These are phyloP conservation scores for Claviceps sp. DNA, from an alignment of 2,329 filamentous ascomycete genomes.

Conservation along the genomic window DNA sequence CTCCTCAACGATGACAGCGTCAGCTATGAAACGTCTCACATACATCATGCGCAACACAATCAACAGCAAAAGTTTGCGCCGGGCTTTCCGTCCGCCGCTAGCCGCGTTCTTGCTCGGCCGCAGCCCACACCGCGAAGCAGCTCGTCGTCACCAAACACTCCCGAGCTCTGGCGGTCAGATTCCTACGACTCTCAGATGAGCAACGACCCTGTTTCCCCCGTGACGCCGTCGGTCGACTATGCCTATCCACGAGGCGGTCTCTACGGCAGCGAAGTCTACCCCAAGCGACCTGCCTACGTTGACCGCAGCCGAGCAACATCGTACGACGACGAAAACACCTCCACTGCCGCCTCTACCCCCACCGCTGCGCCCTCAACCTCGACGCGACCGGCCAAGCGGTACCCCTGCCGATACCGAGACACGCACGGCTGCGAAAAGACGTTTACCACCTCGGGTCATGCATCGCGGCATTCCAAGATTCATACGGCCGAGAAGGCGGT, in stretches of 20 bases:
- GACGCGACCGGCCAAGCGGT: constrained; percentile 48
- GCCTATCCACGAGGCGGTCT: constrained; percentile 27
- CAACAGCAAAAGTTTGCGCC: constrained; percentile 6
- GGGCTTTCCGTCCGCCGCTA: constrained; percentile 21
- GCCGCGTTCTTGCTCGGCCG: constrained; percentile 18
- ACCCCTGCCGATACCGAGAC: constrained; percentile 61
- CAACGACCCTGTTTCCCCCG: constrained; percentile 39
- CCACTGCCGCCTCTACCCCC: constrained; percentile 14
- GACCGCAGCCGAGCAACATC: constrained; percentile 33
- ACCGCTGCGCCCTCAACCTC: constrained; percentile 20
- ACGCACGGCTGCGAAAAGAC: constrained; percentile 61
- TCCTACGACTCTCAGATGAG: constrained; percentile 49
- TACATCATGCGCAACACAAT: constrained; percentile 3
- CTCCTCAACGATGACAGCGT: constrained; percentile 41
- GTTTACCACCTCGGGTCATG: constrained; percentile 74
- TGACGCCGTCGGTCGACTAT: constrained; percentile 38
- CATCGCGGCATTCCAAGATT: constrained; percentile 74
- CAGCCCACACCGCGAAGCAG: constrained; percentile 24
- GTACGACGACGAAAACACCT: constrained; percentile 36
- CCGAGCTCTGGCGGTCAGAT: constrained; percentile 44
- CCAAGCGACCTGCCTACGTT: constrained; percentile 29
- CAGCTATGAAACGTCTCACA: constrained; percentile 6
- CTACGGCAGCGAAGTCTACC: constrained; percentile 21
- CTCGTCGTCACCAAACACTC: constrained; percentile 37
- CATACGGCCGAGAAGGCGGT: constrained; percentile 72